Base-by-base conservation (phyloP, 2,329 filamentous ascomycete genomes). In the Trichophyton schoenleinii region DNA sequence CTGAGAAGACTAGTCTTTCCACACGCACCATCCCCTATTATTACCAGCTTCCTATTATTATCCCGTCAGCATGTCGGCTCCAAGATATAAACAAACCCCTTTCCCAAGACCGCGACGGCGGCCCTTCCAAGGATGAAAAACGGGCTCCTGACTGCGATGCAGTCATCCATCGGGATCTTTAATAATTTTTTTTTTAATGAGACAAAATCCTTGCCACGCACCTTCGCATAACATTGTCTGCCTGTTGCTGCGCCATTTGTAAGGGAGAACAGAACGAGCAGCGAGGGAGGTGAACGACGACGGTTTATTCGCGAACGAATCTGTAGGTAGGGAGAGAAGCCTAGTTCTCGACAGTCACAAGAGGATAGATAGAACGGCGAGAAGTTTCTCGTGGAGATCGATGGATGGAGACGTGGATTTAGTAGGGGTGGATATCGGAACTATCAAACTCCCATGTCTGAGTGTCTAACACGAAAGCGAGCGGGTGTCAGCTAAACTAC, bases 1-100 rank as follows among this genome's bases (percentile, higher is more conserved):
- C 91, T 96, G 67, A 99, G 80, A 70, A 99, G 79, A 84, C 90
- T 95, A 59, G 94, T 99, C 81, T 99, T 99, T 70, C 94, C 94
- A 77, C 94, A 99, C 68, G 94, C 94, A 79, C 94, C 94, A 72
- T 96, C 91, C 64, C 91, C 91, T 70, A 96, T 96, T 68, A 96
- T 96, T 70, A 96, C 91, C 71, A 96, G 81, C 79, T 96, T 96
- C 80, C 91, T 96, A 72, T 18, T 65, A 57, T 60, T 38, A 38
- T 25, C 59, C 55, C 25, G 49, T 59, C 55, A 60, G 55, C 20
- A 58, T 15, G 2, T 52, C 13, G 9, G 25, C 34, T 49, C 46
- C 11, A 28, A 52, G 20, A 22, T 49, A 49, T 1, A 38, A 38
- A 2, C 1, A 38, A 38, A 38, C 1, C 25, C 20, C 20, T 25